phyloP scores from a whole-genome alignment of 768 basidiomycete genomes.

The Lactifluus pinguis region DNA sequence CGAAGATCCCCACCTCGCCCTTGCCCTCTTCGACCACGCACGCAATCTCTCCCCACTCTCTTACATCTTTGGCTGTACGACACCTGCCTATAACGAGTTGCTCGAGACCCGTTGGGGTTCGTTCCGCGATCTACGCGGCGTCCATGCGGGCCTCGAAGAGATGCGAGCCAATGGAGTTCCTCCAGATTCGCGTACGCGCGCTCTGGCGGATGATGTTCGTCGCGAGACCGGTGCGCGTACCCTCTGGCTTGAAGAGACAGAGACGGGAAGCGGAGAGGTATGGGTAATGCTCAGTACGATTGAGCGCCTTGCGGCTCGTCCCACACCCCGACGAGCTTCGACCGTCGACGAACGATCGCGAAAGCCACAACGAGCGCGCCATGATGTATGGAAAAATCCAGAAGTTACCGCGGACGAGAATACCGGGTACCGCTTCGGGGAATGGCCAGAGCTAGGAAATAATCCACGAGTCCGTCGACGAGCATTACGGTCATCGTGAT shows the following conservation, averaged over 20 bases:
- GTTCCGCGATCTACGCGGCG: conserved; percentile 75
- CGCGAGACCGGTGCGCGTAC: conserved; percentile 51
- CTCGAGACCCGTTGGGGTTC: conserved; percentile 77
- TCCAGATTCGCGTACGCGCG: conserved; percentile 47
- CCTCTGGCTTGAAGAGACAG: conserved; percentile 41
- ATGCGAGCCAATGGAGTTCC: conserved; percentile 76
- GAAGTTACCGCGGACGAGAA: background rate
- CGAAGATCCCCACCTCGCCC: conserved; percentile 67
- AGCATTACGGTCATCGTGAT: conserved; percentile 1
- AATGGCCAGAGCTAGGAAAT: conserved; percentile 4
- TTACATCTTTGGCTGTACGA: conserved; percentile 86
- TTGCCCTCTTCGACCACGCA: conserved; percentile 77
- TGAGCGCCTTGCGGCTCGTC: conserved; percentile 33
- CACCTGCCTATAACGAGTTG: conserved; percentile 81
- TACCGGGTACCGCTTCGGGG: conserved; percentile 10
- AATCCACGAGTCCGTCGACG: background rate
- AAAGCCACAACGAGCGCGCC: background rate
- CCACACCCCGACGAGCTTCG: background rate
- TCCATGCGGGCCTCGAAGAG: conserved; percentile 64
- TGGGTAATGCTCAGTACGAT: conserved; percentile 44
- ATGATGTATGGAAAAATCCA: conserved; percentile 14
- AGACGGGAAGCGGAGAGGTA: conserved; percentile 40
- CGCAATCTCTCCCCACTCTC: conserved; percentile 64
- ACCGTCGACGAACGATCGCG: background rate
- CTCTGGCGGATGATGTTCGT: conserved; percentile 53